Evolutionary conservation across 2,329 filamentous ascomycete species (phyloP).

Genomic region (Fusarium albosuccineum): DNA sequence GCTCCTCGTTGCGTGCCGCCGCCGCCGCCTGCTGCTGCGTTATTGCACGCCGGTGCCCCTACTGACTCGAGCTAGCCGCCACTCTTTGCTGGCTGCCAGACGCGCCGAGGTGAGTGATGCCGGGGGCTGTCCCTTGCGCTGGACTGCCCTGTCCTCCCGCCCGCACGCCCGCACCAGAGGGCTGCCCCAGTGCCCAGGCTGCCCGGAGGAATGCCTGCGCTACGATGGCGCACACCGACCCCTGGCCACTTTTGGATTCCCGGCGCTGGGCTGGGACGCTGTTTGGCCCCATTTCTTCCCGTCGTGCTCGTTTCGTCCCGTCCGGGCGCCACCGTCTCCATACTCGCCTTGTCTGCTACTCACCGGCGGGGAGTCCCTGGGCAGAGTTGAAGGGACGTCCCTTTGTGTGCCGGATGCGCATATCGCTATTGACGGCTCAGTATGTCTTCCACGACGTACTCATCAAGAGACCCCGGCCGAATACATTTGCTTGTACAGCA

Average conservation of each 20-base stretch:
- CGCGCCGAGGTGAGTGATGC: constrained; percentile 11
- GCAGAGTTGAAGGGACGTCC: not conserved
- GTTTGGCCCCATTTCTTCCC: constrained; percentile 39
- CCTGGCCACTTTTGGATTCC: constrained; percentile 27
- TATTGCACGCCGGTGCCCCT: constrained; percentile 11
- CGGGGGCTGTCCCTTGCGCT: constrained; percentile 24
- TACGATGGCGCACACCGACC: constrained; percentile 21
- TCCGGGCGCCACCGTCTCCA: constrained; percentile 30
- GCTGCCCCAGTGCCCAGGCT: not conserved
- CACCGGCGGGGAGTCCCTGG: constrained; percentile 30
- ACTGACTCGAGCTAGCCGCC: constrained; percentile 15
- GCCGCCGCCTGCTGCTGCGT: constrained; percentile 21
- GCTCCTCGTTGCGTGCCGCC: constrained; percentile 26
- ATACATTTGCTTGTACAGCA: not conserved
- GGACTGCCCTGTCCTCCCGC: not conserved
- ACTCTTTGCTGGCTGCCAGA: constrained; percentile 5
- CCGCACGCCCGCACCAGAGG: constrained; percentile 7
- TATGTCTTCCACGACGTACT: not conserved
- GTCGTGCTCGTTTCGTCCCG: constrained; percentile 41
- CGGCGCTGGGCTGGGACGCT: constrained; percentile 25
- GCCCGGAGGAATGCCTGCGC: constrained; percentile 30
- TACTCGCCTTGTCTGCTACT: constrained; percentile 35
- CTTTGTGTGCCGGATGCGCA: constrained; percentile 13
- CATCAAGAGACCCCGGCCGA: not conserved
- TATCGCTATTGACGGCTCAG: not conserved